Evolutionary conservation across 2,329 filamentous ascomycete species (phyloP), one percentile per base, ranked within the genome.

Genomic region (Penicillium decumbens): DNA sequence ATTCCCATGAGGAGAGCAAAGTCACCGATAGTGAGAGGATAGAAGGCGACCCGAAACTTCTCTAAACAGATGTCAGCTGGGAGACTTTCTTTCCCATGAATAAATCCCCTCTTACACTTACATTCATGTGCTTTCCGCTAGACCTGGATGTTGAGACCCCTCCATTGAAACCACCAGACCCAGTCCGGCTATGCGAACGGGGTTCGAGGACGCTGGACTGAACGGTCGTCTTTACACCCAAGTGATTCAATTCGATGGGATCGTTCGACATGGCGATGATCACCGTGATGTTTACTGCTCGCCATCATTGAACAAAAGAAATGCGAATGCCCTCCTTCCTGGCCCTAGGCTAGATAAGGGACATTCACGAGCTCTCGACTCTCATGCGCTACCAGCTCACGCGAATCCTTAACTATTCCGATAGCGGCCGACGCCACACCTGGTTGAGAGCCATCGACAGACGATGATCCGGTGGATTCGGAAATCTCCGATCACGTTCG

Each of bases 1-100:
- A 45, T 13, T 56, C 51, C 51, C 51, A 56, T 9, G 54, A 56
- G 3, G 54, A 49, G 25, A 54, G 46, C n/a, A 56, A 25, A 2
- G 51, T 56, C 13, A 56, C 29, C 12, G 53, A 56, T n/a, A 56
- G 35, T 23, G 51, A 53, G 1, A 56, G 37, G 20, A 56, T 51
- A 1, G 53, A 54, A 0, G 54, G 44, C 12, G 53, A 54, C 6
- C 53, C 53, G 24, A 56, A 56, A 7, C 43, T 53, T 47, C 53
- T 46, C 53, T 56, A 37, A 4, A 28, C 29, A n/a, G 29, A 45
- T 33, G 15, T 33, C n/a, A n/a, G 15, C n/a, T 32, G 18, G 1
- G 6, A 6, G 12, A 25, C 24, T 6, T 28, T n/a, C 30, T 12
- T 39, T 27, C 20, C 13, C 9, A 18, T 12, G n/a, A n/a, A 29